These are phyloP conservation scores for Phytopythium litorale DNA, from an alignment of 352 stramenopile species.

Conservation along the genomic window DNA sequence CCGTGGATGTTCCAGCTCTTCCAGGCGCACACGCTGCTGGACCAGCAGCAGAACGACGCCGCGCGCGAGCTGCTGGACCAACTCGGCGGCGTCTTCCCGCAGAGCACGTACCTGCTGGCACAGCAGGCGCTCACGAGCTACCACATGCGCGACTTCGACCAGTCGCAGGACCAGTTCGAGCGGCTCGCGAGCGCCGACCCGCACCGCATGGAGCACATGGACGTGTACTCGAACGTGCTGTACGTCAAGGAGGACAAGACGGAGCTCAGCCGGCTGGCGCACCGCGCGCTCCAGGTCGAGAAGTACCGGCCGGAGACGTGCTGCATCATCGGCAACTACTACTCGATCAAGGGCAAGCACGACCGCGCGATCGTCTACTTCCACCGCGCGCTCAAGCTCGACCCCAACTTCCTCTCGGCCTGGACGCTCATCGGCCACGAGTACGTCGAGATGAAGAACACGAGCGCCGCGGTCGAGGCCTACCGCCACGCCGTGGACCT, in stretches of 20 bases:
- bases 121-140: constrained; percentile 80
- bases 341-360: constrained; percentile 91
- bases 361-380: constrained; percentile 98
- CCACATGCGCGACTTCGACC: constrained; percentile 81
- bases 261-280: constrained; percentile 87
- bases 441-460: constrained; percentile 99
- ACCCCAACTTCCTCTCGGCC: constrained; percentile 93
- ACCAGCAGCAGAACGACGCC: constrained; percentile 75
- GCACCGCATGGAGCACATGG: constrained; percentile 77
- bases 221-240: constrained; percentile 85
- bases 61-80: constrained; percentile 49
- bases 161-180: constrained; percentile 74
- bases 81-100: constrained; percentile 51
- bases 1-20: constrained; percentile 86
- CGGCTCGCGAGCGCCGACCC: constrained; percentile 55
- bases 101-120: constrained; percentile 68
- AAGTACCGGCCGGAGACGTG: constrained; percentile 98
- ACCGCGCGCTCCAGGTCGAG: constrained; percentile 91
- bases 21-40: constrained; percentile 71
- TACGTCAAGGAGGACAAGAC: constrained; percentile 86
- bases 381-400: constrained; percentile 92
- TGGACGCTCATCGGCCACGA: constrained; percentile 99
- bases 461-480: constrained; percentile 94
- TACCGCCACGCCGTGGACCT: constrained; percentile 94
- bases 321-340: constrained; percentile 94